A percentile compares a stretch with the other conserved stretches of the same genome.
Evolutionary conservation across 2,329 filamentous ascomycete species (phyloP).

Genomic region (Arthrobotrys musiformis): DNA sequence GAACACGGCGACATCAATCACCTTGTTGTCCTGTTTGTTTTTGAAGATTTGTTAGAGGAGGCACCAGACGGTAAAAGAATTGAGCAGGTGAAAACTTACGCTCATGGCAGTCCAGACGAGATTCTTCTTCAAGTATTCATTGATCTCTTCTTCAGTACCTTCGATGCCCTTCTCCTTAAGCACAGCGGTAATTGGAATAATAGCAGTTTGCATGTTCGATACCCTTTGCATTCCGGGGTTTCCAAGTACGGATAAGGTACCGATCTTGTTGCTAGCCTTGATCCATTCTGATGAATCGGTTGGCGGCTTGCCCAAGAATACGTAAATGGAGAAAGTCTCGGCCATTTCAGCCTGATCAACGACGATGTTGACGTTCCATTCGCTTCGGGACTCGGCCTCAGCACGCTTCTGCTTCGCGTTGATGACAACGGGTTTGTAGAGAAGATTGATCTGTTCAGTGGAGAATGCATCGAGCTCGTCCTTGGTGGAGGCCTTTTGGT

Average conservation of each 20-base stretch:
- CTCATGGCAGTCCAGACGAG: conserved; percentile 15
- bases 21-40: background rate
- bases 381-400: background rate
- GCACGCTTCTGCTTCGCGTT: background rate
- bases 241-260: conserved; percentile 30
- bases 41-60: background rate
- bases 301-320: conserved; percentile 23
- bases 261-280: background rate
- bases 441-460: conserved; percentile 48
- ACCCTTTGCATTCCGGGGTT: conserved; percentile 18
- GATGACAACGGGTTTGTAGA: conserved; percentile 31
- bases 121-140: conserved; percentile 31
- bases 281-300: conserved; percentile 7
- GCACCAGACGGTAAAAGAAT: too few relatives aligned
- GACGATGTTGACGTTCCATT: conserved; percentile 57
- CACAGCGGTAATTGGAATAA: conserved; percentile 17
- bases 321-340: conserved; percentile 34
- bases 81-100: too few relatives aligned
- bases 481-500: background rate
- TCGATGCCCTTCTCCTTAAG: conserved; percentile 12
- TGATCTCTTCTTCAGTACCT: conserved; percentile 9
- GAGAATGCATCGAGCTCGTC: conserved; percentile 43
- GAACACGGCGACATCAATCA: conserved; percentile 1
- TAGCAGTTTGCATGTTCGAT: conserved; percentile 22
- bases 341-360: conserved; percentile 56